These are phyloP conservation scores for Musa balbisiana DNA, from an alignment of 202 grass and related monocot genomes.

Conservation along the genomic window DNA sequence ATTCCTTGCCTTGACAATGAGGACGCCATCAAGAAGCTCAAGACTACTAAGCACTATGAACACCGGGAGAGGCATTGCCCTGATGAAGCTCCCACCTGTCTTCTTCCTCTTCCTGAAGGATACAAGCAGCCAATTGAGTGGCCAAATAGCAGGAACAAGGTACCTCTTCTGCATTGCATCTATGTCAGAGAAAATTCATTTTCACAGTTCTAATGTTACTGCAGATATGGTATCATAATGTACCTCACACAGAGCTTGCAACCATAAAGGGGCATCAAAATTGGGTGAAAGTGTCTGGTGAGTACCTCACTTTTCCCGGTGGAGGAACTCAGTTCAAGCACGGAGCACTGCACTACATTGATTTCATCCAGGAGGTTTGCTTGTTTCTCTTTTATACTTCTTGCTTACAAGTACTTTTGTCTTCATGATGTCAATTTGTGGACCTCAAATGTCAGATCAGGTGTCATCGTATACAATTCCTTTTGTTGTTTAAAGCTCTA, in stretches of 20 bases:
- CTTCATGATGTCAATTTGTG: no score
- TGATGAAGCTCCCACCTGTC: slow-evolving; percentile 42
- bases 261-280: slow-evolving; percentile 78
- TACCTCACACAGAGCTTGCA: slow-evolving; percentile 68
- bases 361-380: slow-evolving; percentile 50
- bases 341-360: slow-evolving; percentile 79
- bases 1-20: slow-evolving; percentile 97
- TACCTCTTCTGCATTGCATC: slow-evolving; percentile 8
- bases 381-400: background rate
- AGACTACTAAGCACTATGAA: slow-evolving; percentile 61
- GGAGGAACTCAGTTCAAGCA: slow-evolving; percentile 97
- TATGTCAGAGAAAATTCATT: background rate
- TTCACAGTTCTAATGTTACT: slow-evolving; percentile 12
- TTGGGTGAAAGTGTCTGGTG: slow-evolving; percentile 88
- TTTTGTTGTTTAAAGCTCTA: no score
- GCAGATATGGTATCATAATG: slow-evolving; percentile 96
- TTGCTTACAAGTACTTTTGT: no score
- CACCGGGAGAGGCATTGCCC: slow-evolving; percentile 95
- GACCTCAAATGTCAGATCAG: no score
- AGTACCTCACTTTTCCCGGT: slow-evolving; percentile 83
- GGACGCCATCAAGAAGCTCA: slow-evolving; percentile 58
- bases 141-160: slow-evolving; percentile 80
- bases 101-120: slow-evolving; percentile 51
- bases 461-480: no score
- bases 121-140: slow-evolving; percentile 64